These are phyloP conservation scores for Apostasia shenzhenica DNA, from an alignment of 106 monocot genomes.

Conservation along the genomic window DNA sequence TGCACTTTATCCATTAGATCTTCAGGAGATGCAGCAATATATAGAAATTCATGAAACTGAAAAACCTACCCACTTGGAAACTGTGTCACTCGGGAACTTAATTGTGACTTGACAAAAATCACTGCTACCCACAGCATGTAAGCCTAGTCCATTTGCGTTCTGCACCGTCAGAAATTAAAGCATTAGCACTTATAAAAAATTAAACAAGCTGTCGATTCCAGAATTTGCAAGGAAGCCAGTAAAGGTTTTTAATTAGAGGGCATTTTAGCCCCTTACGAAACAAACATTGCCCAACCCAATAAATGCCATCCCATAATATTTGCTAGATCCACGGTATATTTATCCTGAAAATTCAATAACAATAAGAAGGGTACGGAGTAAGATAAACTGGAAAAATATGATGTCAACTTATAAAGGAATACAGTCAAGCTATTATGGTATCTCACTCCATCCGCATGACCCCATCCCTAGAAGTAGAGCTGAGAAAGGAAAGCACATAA, in stretches of 20 bases:
- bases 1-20: too few species aligned
- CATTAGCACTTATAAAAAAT: background rate
- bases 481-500: too few species aligned
- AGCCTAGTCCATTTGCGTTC: slow-evolving; percentile 89
- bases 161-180: slow-evolving; percentile 23
- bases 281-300: background rate
- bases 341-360: background rate
- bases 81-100: slow-evolving; percentile 63
- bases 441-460: too few species aligned
- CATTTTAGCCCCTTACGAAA: background rate
- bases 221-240: too few species aligned
- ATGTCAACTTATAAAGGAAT: too few species aligned
- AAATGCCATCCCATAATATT: too few species aligned
- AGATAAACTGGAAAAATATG: too few species aligned
- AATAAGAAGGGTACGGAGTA: background rate
- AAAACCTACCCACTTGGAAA: slow-evolving; percentile 72
- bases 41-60: background rate
- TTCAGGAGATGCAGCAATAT: too few species aligned
- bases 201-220: background rate
- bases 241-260: too few species aligned
- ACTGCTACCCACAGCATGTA: slow-evolving; percentile 45
- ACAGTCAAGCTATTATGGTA: too few species aligned
- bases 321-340: too few species aligned
- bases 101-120: slow-evolving; percentile 74
- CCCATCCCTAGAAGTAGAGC: too few species aligned